Evolutionary conservation across 2,329 filamentous ascomycete species (phyloP).

Genomic region (Sarocladium strictum): DNA sequence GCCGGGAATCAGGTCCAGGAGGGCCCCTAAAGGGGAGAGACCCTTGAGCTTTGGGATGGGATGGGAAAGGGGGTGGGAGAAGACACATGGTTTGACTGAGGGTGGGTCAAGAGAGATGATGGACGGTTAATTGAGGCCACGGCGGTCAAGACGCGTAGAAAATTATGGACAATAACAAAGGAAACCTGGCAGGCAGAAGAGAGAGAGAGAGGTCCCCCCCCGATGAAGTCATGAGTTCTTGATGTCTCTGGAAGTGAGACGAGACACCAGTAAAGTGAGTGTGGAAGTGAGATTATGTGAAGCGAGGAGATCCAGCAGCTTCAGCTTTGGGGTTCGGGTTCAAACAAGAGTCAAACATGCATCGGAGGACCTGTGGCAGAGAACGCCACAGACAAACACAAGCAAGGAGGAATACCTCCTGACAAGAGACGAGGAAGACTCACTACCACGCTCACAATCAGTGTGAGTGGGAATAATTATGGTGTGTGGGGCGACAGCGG

Average conservation of each 20-base stretch:
- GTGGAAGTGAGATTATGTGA: too few relatives aligned
- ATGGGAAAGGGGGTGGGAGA: neutral
- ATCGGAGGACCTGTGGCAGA: conserved; percentile 6
- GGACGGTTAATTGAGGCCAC: conserved; percentile 20
- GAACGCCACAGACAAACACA: neutral
- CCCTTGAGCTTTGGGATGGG: conserved; percentile 6
- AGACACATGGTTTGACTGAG: conserved; percentile 25
- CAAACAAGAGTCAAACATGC: conserved; percentile 8
- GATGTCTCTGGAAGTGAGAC: neutral
- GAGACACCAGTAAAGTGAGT: neutral
- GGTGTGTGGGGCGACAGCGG: conserved; percentile 2
- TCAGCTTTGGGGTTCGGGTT: too few relatives aligned
- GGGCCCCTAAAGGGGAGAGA: neutral
- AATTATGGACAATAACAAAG: conserved; percentile 9
- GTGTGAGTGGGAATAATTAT: neutral
- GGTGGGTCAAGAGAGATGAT: conserved; percentile 23
- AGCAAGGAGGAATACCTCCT: neutral
- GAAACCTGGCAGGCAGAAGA: neutral
- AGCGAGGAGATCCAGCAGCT: neutral
- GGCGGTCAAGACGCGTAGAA: conserved; percentile 13
- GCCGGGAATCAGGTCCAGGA: neutral
- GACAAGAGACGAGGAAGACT: too few relatives aligned
- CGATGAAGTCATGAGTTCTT: neutral
- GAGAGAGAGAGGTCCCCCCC: too few relatives aligned
- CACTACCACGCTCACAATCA: neutral